Conservation (phyloP, 768 basidiomycete genomes). For the Scleroderma citrinum region DNA sequence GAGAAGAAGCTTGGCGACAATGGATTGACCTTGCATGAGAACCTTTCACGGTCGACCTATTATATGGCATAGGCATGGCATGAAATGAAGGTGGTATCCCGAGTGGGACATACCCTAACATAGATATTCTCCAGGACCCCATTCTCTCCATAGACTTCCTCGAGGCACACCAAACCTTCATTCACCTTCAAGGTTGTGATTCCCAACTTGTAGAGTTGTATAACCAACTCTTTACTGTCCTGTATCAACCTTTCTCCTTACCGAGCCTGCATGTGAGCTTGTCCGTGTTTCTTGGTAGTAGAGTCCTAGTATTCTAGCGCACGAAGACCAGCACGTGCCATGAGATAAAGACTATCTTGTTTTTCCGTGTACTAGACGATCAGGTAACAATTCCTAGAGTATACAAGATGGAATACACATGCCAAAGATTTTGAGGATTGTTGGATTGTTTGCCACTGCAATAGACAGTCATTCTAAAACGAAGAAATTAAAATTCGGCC, state of each 20-base stretch:
- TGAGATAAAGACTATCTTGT: slow-evolving; percentile 72
- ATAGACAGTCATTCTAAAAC: background rate
- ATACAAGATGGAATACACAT: slow-evolving; percentile 34
- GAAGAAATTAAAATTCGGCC: background rate
- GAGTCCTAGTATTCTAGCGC: slow-evolving; percentile 85
- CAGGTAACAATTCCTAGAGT: background rate
- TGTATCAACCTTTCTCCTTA: slow-evolving; percentile 26
- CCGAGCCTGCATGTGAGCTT: slow-evolving; percentile 90
- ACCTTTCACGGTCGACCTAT: slow-evolving; percentile 70
- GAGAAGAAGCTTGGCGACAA: slow-evolving; percentile 67
- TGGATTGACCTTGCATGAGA: slow-evolving; percentile 56
- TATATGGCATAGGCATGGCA: background rate
- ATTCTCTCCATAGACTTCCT: slow-evolving; percentile 54
- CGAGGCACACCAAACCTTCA: slow-evolving; percentile 61
- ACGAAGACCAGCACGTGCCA: slow-evolving; percentile 79
- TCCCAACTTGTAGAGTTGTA: slow-evolving; percentile 48
- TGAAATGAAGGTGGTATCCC: background rate
- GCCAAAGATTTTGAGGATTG: slow-evolving; percentile 77
- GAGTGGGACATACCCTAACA: slow-evolving; percentile 47
- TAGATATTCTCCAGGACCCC: slow-evolving; percentile 63
- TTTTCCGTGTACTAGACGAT: slow-evolving; percentile 52
- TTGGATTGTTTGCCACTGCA: slow-evolving; percentile 64
- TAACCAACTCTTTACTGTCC: background rate
- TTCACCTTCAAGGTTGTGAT: slow-evolving; percentile 77
- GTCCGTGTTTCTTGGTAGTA: slow-evolving; percentile 73